Evolutionary conservation across 2,329 filamentous ascomycete species (phyloP).

Genomic region (Colletotrichum somersetense): DNA sequence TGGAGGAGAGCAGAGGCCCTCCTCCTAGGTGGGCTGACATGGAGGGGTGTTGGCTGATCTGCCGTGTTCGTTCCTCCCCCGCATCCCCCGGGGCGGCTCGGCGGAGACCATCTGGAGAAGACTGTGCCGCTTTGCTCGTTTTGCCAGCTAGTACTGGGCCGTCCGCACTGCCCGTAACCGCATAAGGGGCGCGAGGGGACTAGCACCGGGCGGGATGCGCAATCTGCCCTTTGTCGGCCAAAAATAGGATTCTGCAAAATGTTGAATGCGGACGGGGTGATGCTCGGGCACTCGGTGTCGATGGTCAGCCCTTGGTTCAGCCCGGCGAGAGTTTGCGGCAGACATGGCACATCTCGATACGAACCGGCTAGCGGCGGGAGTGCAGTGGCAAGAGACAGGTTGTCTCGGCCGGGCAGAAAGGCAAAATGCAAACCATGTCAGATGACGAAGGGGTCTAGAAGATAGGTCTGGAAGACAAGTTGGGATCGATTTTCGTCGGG

Average conservation of each 20-base stretch:
- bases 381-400: neutral
- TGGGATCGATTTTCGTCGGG: constrained; percentile 18
- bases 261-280: constrained; percentile 10
- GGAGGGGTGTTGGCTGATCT: constrained; percentile 12
- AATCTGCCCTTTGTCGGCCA: neutral
- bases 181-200: neutral
- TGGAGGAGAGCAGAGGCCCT: neutral
- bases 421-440: neutral
- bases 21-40: constrained; percentile 7
- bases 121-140: neutral
- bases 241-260: constrained; percentile 7
- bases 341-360: neutral
- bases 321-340: neutral
- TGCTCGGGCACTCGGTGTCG: neutral
- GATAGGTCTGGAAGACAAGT: neutral
- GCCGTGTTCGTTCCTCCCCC: constrained; percentile 14
- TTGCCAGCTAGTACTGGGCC: neutral
- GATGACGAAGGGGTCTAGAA: neutral
- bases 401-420: neutral
- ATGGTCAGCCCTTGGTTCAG: constrained; percentile 24
- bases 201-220: constrained; percentile 20
- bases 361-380: neutral
- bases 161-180: neutral
- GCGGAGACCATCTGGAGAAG: constrained; percentile 11
- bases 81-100: constrained; percentile 27